Evolutionary conservation across 768 basidiomycete species (phyloP).

Genomic region (Leccinum arenicola): DNA sequence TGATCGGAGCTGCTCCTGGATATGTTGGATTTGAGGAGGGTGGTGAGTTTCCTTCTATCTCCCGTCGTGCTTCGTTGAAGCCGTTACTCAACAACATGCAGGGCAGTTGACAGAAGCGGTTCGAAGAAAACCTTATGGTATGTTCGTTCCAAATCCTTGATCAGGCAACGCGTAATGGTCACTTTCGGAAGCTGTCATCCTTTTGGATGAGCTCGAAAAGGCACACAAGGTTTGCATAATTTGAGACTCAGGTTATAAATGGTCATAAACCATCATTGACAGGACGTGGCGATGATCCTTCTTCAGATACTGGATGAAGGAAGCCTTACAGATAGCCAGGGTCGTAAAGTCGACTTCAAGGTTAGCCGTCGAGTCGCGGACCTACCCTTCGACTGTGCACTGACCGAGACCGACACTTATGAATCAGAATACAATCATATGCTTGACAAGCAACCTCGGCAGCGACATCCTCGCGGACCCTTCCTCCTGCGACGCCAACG

Average conservation of each 20-base stretch:
- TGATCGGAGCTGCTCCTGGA: slow-evolving; percentile 88
- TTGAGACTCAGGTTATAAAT: not conserved
- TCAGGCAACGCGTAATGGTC: not conserved
- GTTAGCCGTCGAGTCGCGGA: slow-evolving; percentile 28
- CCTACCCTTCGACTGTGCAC: not conserved
- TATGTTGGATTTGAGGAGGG: slow-evolving; percentile 73
- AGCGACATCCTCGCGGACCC: slow-evolving; percentile 73
- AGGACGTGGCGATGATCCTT: slow-evolving; percentile 88
- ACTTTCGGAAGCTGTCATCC: slow-evolving; percentile 47
- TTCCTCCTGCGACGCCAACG: slow-evolving; percentile 59
- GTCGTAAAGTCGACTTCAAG: slow-evolving; percentile 90
- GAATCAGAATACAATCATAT: slow-evolving; percentile 82
- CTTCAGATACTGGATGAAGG: slow-evolving; percentile 93
- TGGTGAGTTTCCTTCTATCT: slow-evolving; percentile 40
- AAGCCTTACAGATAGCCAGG: slow-evolving; percentile 85
- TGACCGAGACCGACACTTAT: not conserved
- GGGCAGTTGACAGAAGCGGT: slow-evolving; percentile 68
- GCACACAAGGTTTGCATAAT: slow-evolving; percentile 66
- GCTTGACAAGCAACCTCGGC: slow-evolving; percentile 85
- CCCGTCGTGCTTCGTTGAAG: not conserved
- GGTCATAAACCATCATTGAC: not conserved
- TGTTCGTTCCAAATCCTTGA: not conserved
- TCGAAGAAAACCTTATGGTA: slow-evolving; percentile 56
- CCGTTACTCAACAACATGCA: slow-evolving; percentile 11
- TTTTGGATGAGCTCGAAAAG: slow-evolving; percentile 68